Conservation (phyloP, 1,284 basidiomycete genomes). For the Tremellales sp. region DNA sequence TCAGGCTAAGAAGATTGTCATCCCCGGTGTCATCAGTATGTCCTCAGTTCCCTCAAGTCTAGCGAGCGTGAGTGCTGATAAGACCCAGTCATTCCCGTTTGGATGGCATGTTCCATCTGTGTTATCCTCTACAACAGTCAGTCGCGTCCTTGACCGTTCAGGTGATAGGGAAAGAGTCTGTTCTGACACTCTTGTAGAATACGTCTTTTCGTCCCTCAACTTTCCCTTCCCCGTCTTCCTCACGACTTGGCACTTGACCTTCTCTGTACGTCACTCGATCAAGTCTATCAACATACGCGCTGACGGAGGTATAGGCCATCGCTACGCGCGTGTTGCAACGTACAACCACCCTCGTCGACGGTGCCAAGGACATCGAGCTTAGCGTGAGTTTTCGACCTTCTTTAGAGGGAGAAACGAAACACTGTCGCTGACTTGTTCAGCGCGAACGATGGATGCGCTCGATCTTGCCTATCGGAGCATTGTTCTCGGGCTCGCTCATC, state of each 20-base stretch:
- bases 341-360: conserved; percentile 85
- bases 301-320: conserved; percentile 58
- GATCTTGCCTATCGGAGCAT: conserved; percentile 86
- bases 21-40: conserved; percentile 47
- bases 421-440: conserved; percentile 17
- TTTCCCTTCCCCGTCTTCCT: conserved; percentile 84
- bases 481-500: conserved; percentile 88
- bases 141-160: conserved; percentile 6
- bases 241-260: conserved; percentile 79
- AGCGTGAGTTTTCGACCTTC: conserved; percentile 49
- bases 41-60: conserved; percentile 2
- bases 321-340: conserved; percentile 84
- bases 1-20: conserved; percentile 48
- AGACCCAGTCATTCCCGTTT: conserved; percentile 46
- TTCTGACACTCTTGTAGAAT: conserved; percentile 51
- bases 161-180: neutral
- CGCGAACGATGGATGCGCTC: conserved; percentile 76
- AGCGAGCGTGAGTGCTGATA: neutral
- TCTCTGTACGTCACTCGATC: conserved; percentile 60
- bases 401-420: neutral
- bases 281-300: neutral
- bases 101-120: conserved; percentile 79
- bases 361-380: conserved; percentile 80
- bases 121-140: conserved; percentile 94
- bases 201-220: conserved; percentile 73